phyloP scores from a whole-genome alignment of 2,329 filamentous ascomycete genomes.

The Penicillium sp. region DNA sequence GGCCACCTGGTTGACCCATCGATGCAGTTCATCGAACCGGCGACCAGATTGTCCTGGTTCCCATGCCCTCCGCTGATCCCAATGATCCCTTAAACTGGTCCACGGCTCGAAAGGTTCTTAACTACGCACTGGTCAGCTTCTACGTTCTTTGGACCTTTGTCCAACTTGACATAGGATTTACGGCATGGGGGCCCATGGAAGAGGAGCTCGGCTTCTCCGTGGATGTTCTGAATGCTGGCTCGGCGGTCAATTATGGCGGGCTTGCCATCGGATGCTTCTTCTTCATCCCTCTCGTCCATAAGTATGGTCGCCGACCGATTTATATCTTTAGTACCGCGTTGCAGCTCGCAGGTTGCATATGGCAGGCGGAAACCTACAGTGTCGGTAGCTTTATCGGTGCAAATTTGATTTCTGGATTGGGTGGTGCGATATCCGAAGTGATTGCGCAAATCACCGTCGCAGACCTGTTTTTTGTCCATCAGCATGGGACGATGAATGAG shows the following conservation, averaged over 20 bases:
- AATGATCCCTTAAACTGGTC: conserved; percentile 37
- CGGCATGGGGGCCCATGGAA: conserved; percentile 50
- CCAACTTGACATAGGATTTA: conserved; percentile 44
- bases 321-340: conserved; percentile 50
- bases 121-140: conserved; percentile 32
- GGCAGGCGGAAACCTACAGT: conserved; percentile 49
- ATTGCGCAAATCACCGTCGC: conserved; percentile 53
- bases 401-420: conserved; percentile 50
- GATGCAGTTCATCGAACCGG: conserved; percentile 13
- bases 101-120: conserved; percentile 28
- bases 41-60: conserved; percentile 25
- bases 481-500: conserved; percentile 52
- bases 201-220: conserved; percentile 49
- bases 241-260: conserved; percentile 49
- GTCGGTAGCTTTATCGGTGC: conserved; percentile 48
- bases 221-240: conserved; percentile 48
- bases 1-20: background rate
- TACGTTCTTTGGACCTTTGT: conserved; percentile 36
- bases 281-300: conserved; percentile 52
- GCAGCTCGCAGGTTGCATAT: conserved; percentile 45
- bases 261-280: conserved; percentile 50
- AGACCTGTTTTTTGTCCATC: conserved; percentile 55
- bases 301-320: conserved; percentile 52
- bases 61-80: conserved; percentile 30
- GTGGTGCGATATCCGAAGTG: conserved; percentile 50